These are phyloP conservation scores for Ciborinia camelliae DNA, from an alignment of 2,329 filamentous ascomycete species.

Conservation along the genomic window DNA sequence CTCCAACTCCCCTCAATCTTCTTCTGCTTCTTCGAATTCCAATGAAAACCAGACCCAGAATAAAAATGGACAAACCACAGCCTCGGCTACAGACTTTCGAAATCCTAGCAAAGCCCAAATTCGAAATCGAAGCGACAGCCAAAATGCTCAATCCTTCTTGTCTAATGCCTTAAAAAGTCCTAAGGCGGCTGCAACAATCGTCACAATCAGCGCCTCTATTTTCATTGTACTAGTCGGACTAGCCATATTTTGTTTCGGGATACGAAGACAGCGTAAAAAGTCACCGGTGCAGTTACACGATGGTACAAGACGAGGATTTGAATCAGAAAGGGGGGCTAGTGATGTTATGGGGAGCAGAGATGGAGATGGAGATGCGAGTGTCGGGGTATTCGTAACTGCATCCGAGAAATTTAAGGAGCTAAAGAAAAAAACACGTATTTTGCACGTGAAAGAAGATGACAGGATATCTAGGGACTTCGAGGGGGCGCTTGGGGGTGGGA, in stretches of 20 bases:
- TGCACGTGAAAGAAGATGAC: background rate
- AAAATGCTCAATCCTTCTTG: background rate
- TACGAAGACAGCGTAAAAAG: background rate
- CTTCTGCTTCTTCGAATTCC: background rate
- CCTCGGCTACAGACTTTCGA: background rate
- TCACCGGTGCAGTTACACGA: background rate
- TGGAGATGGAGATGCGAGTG: background rate
- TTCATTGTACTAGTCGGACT: background rate
- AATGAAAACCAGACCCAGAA: background rate
- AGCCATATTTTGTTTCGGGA: background rate
- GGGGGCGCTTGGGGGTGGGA: background rate
- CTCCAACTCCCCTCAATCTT: background rate
- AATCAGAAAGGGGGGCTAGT: background rate
- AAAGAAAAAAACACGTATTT: background rate
- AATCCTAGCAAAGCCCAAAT: background rate
- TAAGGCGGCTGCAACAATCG: background rate
- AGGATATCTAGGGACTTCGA: slow-evolving; percentile 5
- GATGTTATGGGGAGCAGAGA: background rate
- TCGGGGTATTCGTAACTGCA: background rate
- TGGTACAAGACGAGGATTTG: background rate
- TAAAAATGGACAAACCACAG: background rate
- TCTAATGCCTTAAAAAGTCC: background rate
- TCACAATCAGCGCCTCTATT: background rate
- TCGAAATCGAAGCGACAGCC: background rate
- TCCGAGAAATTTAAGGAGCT: background rate